Percentiles rank a stretch among this genome's conserved stretches.
Conservation (phyloP, 2,329 filamentous ascomycete genomes). For the Colletotrichum paranaense region DNA sequence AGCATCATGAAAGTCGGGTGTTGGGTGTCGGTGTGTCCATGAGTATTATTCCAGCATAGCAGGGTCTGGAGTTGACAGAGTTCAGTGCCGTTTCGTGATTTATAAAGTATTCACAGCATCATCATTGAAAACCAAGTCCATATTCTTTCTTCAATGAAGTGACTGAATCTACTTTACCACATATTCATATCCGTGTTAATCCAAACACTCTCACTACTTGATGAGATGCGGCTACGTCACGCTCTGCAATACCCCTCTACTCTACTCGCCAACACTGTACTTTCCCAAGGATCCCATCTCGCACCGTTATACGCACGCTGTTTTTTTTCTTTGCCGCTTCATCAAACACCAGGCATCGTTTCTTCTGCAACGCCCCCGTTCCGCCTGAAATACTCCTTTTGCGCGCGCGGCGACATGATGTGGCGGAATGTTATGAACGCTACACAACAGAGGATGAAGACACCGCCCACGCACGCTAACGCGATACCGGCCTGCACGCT, state of each 20-base stretch:
- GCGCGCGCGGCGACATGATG: constrained; percentile 20
- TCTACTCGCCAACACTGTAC: too few species aligned
- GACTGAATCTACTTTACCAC: neutral
- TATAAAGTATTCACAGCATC: neutral
- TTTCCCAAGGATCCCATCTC: too few species aligned
- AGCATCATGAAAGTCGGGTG: neutral
- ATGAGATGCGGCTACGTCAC: too few species aligned
- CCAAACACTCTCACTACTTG: too few species aligned
- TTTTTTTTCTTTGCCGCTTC: neutral
- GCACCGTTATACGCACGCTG: too few species aligned
- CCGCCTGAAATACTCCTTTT: constrained; percentile 11
- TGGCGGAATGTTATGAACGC: neutral
- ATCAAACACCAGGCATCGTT: neutral
- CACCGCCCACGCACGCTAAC: neutral
- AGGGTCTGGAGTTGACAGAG: neutral
- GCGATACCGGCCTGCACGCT: neutral
- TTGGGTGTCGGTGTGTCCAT: neutral
- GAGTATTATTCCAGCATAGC: neutral
- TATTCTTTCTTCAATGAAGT: too few species aligned
- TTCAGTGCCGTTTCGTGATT: neutral
- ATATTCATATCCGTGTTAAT: neutral
- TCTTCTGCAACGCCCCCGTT: neutral
- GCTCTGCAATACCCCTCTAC: accelerated
- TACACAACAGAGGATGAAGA: neutral
- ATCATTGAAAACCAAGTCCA: neutral